phyloP scores from a whole-genome alignment of 805 yeast genomes.

The Schwanniomyces sp. region DNA sequence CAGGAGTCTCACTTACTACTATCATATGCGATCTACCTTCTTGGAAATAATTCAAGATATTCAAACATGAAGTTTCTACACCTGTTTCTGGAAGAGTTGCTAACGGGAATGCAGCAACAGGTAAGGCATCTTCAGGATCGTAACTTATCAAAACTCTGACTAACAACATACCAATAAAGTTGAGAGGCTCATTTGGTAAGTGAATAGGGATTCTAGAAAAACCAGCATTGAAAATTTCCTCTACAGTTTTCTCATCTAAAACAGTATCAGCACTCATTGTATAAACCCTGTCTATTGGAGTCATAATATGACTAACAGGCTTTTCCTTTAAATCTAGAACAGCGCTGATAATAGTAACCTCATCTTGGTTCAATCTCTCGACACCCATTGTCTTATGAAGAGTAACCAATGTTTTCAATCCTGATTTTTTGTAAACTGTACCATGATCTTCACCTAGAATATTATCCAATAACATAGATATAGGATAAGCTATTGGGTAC shows the following conservation, averaged over 20 bases:
- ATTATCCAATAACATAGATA: constrained; percentile 75
- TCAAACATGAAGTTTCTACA: constrained; percentile 87
- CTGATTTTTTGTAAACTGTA: constrained; percentile 87
- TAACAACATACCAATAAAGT: constrained; percentile 92
- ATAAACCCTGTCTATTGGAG: constrained; percentile 87
- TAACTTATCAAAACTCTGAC: constrained; percentile 91
- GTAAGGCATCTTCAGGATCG: constrained; percentile 94
- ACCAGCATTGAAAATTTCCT: constrained; percentile 89
- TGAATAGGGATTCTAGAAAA: constrained; percentile 94
- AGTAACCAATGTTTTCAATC: constrained; percentile 90
- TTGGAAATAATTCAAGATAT: constrained; percentile 92
- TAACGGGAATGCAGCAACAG: constrained; percentile 89
- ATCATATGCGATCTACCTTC: constrained; percentile 99
- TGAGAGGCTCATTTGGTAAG: constrained; percentile 81
- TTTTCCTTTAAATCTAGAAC: constrained; percentile 93
- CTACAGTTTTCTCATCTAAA: constrained; percentile 81
- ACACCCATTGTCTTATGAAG: constrained; percentile 94
- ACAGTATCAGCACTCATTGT: constrained; percentile 83
- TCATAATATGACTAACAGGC: constrained; percentile 84
- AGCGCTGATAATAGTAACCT: constrained; percentile 92
- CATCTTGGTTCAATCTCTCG: constrained; percentile 89
- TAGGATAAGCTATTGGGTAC: constrained; percentile 93
- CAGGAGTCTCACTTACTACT: constrained; percentile 83
- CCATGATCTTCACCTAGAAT: constrained; percentile 95
- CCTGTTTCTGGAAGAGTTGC: constrained; percentile 96